phyloP scores from a whole-genome alignment of 2,329 filamentous ascomycete species.

The Diaporthe vexans region DNA sequence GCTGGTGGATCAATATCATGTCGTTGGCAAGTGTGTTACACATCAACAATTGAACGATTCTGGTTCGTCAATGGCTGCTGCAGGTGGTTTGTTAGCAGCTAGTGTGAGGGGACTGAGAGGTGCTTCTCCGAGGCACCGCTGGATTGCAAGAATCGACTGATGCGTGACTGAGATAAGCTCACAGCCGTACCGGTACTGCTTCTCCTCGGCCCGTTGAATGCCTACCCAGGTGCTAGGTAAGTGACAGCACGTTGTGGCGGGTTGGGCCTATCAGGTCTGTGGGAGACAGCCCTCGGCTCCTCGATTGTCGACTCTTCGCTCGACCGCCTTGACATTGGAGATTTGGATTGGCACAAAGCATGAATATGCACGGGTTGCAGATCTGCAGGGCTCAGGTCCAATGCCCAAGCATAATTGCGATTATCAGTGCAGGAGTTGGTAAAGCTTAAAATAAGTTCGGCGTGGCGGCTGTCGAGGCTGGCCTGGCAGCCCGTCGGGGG shows the following conservation, averaged over 20 bases:
- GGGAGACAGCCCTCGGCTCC: not conserved
- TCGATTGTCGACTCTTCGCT: not conserved
- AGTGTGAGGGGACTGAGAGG: constrained; percentile 11
- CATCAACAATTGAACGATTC: constrained; percentile 10
- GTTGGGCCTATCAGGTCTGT: too few relatives aligned
- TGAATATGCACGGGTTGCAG: constrained; percentile 12
- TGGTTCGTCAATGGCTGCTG: constrained; percentile 33
- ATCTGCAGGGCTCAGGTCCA: constrained; percentile 23
- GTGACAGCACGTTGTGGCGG: not conserved
- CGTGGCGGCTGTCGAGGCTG: not conserved
- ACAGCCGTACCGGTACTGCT: not conserved
- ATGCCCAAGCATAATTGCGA: constrained; percentile 10
- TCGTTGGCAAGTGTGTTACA: constrained; percentile 16
- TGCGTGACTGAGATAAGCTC: constrained; percentile 23
- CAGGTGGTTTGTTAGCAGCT: constrained; percentile 22
- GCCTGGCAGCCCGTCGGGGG: too few relatives aligned
- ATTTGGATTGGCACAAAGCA: constrained; percentile 15
- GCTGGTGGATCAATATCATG: constrained; percentile 7
- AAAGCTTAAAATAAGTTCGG: constrained; percentile 18
- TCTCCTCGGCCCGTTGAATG: not conserved
- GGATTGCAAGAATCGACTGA: constrained; percentile 24
- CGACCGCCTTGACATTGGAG: not conserved
- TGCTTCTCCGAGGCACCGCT: constrained; percentile 42
- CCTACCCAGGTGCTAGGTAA: too few relatives aligned
- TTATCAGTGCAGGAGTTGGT: constrained; percentile 24